Evolutionary conservation across 2,329 filamentous ascomycete genomes (phyloP), one percentile per base, ranked within the genome.

Genomic region (Fusarium dlaminii): DNA sequence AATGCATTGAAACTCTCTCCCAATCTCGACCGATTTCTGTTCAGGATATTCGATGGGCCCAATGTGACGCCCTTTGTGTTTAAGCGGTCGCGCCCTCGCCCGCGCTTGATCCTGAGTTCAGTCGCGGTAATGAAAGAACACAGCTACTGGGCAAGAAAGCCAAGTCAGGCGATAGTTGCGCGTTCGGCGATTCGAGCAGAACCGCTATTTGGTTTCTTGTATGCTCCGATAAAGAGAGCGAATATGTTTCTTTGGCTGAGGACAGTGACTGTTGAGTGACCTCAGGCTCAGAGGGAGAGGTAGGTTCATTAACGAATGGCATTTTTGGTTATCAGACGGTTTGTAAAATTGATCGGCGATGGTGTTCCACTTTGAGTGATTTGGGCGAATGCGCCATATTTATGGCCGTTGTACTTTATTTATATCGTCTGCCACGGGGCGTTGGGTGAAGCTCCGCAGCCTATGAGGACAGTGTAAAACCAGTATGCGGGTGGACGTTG

Each of bases 1-100:
- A 20, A 36, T 27, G 6, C n/a, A 24, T 27, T 36, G 17, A 4
- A 3, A 15, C 12, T 36, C 6, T 18, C 9, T 11, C 20, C 20
- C 11, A 2, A 39, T 13, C 14, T 4, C 5, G 20, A 34, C 27
- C 20, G 20, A 18, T 13, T 54, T 40, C 10, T 3, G 20, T 5
- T 17, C 8, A 22, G 8, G 14, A 22, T 17, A 22, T 29, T 0
- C 13, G 24, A 17, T n/a, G 24, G 10, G 5, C 14, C 0, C 5
- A 18, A 13, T n/a, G 30, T 52, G 11, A 34, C 22, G 22, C 5
- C 4, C 5, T 4, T 14, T 24, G 30, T 6, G 27, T 32, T 24
- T 34, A 24, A 22, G 37, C 10, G 20, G 37, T 12, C 10, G 40
- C 8, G 40, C 15, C 7, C n/a, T n/a, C 2, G 8, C 29, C 15